phyloP scores from a whole-genome alignment of 352 stramenopile species.

The Lagenidium sp. region DNA sequence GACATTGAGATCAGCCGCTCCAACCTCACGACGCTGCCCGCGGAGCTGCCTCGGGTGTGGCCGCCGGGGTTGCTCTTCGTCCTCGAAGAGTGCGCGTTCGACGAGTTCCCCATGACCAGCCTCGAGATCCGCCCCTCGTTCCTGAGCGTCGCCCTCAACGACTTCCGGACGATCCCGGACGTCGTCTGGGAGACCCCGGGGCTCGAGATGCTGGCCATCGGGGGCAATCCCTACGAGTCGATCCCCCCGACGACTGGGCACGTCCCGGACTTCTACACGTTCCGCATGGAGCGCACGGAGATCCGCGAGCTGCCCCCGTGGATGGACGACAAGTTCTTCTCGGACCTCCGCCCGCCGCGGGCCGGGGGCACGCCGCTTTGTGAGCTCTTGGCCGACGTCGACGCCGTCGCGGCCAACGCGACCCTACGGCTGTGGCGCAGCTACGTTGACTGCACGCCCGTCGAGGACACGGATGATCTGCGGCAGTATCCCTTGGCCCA shows the following conservation, averaged over 20 bases:
- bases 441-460: neutral
- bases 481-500: neutral
- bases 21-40: neutral
- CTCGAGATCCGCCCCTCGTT: neutral
- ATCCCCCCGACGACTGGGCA: neutral
- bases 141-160: neutral
- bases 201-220: neutral
- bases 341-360: neutral
- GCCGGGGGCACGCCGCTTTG: conserved; percentile 1
- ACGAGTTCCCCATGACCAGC: neutral
- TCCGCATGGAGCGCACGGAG: neutral
- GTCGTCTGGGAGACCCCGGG: neutral
- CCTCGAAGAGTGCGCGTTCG: neutral
- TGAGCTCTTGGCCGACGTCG: neutral
- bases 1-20: neutral
- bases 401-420: too few relatives aligned
- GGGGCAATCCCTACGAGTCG: neutral
- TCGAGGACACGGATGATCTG: neutral
- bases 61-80: neutral
- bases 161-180: neutral
- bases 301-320: neutral
- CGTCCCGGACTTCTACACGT: neutral
- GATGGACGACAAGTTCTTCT: neutral
- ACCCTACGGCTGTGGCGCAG: neutral
- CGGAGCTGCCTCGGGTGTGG: neutral